A percentile compares a stretch with the other conserved stretches of the same genome.
These are phyloP conservation scores for Aegilops tauschii DNA, from an alignment of 176 grass and related monocot species.

Conservation along the genomic window DNA sequence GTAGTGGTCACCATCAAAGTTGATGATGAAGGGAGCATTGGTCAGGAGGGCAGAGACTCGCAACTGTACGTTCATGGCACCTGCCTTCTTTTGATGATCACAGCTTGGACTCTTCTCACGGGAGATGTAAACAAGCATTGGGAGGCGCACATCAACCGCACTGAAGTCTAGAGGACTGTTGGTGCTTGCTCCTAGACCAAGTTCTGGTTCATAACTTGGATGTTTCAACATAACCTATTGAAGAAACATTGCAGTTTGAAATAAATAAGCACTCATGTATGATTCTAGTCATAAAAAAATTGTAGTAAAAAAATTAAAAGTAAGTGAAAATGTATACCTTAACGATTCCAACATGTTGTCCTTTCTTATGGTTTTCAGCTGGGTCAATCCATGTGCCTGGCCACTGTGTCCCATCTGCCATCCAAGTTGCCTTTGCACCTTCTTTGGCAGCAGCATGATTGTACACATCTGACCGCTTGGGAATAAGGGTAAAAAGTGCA, in stretches of 20 bases:
- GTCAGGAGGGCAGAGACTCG: constrained; percentile 45
- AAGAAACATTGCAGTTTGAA: not conserved
- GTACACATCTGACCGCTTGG: constrained; percentile 24
- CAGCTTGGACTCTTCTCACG: constrained; percentile 37
- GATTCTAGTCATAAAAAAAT: not conserved
- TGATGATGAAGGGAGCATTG: constrained; percentile 54
- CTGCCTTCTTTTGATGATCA: constrained; percentile 56
- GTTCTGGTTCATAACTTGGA: constrained; percentile 21
- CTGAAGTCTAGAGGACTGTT: constrained; percentile 43
- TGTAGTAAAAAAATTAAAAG: not conserved
- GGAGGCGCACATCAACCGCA: constrained; percentile 35
- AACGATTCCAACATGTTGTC: constrained; percentile 46
- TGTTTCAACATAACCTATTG: constrained; percentile 44
- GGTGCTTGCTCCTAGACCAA: constrained; percentile 27
- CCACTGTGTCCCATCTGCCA: constrained; percentile 51
- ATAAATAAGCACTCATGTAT: constrained; percentile 15
- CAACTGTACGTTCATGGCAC: constrained; percentile 52
- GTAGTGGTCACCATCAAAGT: constrained; percentile 54
- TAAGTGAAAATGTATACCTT: constrained; percentile 7
- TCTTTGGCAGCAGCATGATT: constrained; percentile 21
- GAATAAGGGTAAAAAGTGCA: constrained; percentile 31
- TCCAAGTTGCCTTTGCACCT: constrained; percentile 43
- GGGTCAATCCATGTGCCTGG: constrained; percentile 53
- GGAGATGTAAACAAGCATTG: constrained; percentile 55
- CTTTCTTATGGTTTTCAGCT: constrained; percentile 40